Conservation (phyloP, 2,329 filamentous ascomycete genomes). For the Cercospora sp. region DNA sequence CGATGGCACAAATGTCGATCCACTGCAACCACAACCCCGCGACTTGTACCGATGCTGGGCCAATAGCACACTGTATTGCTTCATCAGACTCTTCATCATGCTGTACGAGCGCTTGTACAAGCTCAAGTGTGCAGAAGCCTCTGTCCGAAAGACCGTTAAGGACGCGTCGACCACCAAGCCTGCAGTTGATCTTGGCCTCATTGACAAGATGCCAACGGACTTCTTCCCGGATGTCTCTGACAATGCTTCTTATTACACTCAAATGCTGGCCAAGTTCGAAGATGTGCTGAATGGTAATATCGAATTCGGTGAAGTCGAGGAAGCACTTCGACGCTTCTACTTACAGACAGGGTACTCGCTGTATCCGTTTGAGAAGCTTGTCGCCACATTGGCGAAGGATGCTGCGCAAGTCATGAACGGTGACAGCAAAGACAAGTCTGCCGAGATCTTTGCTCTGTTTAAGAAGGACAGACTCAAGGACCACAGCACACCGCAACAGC, state of each 20-base stretch:
- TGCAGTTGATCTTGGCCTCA: slow-evolving; percentile 78
- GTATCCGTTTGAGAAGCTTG: slow-evolving; percentile 87
- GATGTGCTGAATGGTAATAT: slow-evolving; percentile 80
- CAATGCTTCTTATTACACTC: slow-evolving; percentile 76
- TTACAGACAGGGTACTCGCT: slow-evolving; percentile 87
- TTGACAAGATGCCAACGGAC: slow-evolving; percentile 71
- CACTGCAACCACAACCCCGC: slow-evolving; percentile 78
- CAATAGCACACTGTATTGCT: slow-evolving; percentile 89
- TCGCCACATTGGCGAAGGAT: slow-evolving; percentile 77
- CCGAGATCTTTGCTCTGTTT: slow-evolving; percentile 86
- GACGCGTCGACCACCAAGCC: slow-evolving; percentile 75
- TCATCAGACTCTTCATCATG: slow-evolving; percentile 91
- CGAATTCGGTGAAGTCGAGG: slow-evolving; percentile 82
- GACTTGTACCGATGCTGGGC: slow-evolving; percentile 86
- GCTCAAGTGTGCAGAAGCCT: slow-evolving; percentile 75
- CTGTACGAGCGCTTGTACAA: slow-evolving; percentile 81
- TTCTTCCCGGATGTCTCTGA: slow-evolving; percentile 70
- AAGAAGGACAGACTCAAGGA: slow-evolving; percentile 77
- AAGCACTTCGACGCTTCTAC: slow-evolving; percentile 88
- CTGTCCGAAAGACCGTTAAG: slow-evolving; percentile 71
- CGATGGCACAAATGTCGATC: slow-evolving; percentile 64
- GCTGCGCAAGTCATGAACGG: slow-evolving; percentile 79
- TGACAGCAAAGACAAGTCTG: slow-evolving; percentile 89
- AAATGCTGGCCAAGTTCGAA: slow-evolving; percentile 82
- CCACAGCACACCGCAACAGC: slow-evolving; percentile 83